phyloP scores from a whole-genome alignment of 2,329 filamentous ascomycete genomes.

The Venturia oleaginea region DNA sequence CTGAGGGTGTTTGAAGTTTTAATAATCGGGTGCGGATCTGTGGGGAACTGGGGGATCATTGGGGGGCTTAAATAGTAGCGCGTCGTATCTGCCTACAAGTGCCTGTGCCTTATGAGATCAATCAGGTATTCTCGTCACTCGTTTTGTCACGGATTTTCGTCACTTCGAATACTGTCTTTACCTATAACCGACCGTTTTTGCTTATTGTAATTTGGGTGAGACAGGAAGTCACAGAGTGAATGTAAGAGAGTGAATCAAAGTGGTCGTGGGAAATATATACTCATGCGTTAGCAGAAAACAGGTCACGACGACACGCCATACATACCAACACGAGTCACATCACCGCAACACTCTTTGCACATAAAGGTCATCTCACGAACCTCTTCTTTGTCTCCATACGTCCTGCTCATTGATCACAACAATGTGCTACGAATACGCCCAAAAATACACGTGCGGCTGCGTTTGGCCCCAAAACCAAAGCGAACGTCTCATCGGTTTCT shows the following conservation, averaged over 20 bases:
- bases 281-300: no score
- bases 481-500: background rate
- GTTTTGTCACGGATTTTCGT: background rate
- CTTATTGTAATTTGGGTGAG: no score
- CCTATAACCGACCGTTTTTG: background rate
- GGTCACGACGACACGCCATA: no score
- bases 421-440: constrained; percentile 3
- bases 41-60: no score
- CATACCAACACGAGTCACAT: background rate
- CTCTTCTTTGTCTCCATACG: background rate
- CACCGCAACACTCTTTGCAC: background rate
- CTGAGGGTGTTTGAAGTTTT: background rate
- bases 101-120: no score
- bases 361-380: background rate
- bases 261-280: no score
- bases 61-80: background rate
- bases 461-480: background rate
- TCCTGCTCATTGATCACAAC: background rate
- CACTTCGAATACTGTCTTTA: background rate
- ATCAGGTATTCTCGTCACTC: no score
- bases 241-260: no score
- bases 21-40: background rate
- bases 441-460: constrained; percentile 1
- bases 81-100: no score
- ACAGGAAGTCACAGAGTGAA: no score